Conservation (phyloP, 1,284 basidiomycete genomes). For the Cryptococcus floricola region DNA sequence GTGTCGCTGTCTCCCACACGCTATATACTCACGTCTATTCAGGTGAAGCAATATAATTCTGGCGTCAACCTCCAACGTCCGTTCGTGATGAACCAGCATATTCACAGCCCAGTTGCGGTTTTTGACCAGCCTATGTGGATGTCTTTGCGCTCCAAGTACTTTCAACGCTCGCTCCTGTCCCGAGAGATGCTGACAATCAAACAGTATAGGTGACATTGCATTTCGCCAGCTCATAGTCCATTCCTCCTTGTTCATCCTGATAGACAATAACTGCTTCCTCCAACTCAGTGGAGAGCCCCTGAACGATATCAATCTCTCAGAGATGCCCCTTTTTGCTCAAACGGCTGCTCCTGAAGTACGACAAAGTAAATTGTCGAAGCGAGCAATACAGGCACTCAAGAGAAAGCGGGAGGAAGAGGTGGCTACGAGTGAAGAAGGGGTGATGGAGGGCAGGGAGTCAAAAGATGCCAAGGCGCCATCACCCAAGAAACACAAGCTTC, state of each 20-base stretch:
- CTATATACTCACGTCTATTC: not conserved
- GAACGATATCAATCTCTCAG: conserved; percentile 25
- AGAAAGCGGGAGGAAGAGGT: not conserved
- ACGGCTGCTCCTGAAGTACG: not conserved
- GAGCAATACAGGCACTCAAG: not conserved
- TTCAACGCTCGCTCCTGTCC: not conserved
- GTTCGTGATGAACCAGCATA: conserved; percentile 18
- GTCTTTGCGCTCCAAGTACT: conserved; percentile 32
- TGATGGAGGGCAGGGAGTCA: no score
- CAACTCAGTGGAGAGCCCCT: conserved; percentile 52
- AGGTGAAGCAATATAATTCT: conserved; percentile 13
- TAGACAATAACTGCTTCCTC: conserved; percentile 51
- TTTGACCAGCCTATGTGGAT: conserved; percentile 25
- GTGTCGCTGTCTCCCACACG: not conserved
- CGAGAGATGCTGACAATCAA: not conserved
- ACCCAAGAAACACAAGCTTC: no score
- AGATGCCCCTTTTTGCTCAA: not conserved
- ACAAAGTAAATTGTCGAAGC: not conserved
- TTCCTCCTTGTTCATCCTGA: conserved; percentile 49
- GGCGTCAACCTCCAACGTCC: conserved; percentile 24
- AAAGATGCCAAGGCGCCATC: no score
- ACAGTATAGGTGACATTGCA: conserved; percentile 46
- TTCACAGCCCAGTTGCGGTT: conserved; percentile 20
- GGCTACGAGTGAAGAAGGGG: no score
- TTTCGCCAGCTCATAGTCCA: conserved; percentile 50